Conservation (phyloP, 352 stramenopile species). For the Elongisporangium anandrum region DNA sequence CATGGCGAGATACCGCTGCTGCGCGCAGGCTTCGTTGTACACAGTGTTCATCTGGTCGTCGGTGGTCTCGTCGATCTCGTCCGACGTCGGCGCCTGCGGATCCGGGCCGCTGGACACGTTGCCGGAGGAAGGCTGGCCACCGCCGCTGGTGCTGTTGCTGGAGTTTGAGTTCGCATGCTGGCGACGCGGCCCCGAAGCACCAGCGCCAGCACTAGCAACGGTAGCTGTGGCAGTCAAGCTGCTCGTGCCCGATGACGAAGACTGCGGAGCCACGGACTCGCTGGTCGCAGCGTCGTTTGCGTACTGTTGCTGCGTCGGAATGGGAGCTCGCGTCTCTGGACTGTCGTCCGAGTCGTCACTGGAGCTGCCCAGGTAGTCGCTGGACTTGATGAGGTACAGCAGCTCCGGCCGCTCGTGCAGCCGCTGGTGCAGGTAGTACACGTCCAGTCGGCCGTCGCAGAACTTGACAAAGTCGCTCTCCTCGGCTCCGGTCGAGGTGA, state of each 20-base stretch:
- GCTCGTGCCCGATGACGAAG: not conserved
- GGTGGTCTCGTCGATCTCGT: not conserved
- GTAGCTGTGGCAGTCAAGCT: not conserved
- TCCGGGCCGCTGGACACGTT: not conserved
- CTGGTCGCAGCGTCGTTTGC: constrained; percentile 6
- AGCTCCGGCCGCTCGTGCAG: constrained; percentile 53
- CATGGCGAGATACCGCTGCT: constrained; percentile 79
- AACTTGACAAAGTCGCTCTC: constrained; percentile 49
- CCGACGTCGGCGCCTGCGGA: not conserved
- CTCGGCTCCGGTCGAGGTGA: constrained; percentile 37
- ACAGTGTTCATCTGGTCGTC: not conserved
- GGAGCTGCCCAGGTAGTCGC: constrained; percentile 4
- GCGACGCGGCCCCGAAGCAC: not conserved
- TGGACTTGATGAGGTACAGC: constrained; percentile 12
- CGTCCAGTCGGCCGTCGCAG: constrained; percentile 34
- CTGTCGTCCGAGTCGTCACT: not conserved
- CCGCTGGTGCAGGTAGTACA: constrained; percentile 69
- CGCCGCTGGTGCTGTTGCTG: not conserved
- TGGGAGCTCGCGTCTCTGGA: not conserved
- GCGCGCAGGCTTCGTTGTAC: not conserved
- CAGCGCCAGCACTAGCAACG: not conserved
- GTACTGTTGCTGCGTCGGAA: constrained; percentile 24
- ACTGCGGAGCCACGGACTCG: not conserved
- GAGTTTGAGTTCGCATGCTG: not conserved
- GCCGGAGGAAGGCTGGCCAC: not conserved